These are phyloP conservation scores for Metschnikowia picachoensis DNA, from an alignment of 805 yeast genomes.

Conservation along the genomic window DNA sequence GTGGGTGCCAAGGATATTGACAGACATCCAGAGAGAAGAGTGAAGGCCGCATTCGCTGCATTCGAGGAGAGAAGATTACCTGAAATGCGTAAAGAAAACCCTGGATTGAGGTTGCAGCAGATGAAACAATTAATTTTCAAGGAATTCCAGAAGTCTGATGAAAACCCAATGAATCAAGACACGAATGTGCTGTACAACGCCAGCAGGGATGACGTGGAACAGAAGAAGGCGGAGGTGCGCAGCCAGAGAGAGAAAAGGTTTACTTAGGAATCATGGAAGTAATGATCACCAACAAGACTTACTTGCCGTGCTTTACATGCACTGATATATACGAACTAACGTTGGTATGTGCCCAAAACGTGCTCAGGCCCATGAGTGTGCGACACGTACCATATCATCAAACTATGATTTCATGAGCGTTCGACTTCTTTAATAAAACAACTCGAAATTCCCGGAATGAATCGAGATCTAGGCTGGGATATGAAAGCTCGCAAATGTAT, in stretches of 20 bases:
- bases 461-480: too few species aligned
- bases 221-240: constrained; percentile 47
- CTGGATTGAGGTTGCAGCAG: constrained; percentile 78
- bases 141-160: constrained; percentile 77
- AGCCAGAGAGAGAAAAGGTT: constrained; percentile 44
- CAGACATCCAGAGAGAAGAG: constrained; percentile 85
- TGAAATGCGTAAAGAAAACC: constrained; percentile 67
- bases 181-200: constrained; percentile 65
- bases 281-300: neutral
- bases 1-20: constrained; percentile 63
- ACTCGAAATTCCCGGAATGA: too few species aligned
- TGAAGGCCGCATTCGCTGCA: constrained; percentile 73
- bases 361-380: too few species aligned
- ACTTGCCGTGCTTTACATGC: neutral
- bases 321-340: too few species aligned
- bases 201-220: constrained; percentile 44
- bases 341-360: too few species aligned
- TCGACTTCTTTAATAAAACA: too few species aligned
- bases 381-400: too few species aligned
- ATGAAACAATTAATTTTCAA: constrained; percentile 67
- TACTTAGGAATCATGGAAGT: neutral
- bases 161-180: constrained; percentile 81
- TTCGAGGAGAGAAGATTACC: constrained; percentile 71
- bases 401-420: too few species aligned
- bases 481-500: too few species aligned